Evolutionary conservation across 2,329 filamentous ascomycete species (phyloP), one percentile per base, ranked within the genome.

Genomic region (Torrubiellomyces zombiae): DNA sequence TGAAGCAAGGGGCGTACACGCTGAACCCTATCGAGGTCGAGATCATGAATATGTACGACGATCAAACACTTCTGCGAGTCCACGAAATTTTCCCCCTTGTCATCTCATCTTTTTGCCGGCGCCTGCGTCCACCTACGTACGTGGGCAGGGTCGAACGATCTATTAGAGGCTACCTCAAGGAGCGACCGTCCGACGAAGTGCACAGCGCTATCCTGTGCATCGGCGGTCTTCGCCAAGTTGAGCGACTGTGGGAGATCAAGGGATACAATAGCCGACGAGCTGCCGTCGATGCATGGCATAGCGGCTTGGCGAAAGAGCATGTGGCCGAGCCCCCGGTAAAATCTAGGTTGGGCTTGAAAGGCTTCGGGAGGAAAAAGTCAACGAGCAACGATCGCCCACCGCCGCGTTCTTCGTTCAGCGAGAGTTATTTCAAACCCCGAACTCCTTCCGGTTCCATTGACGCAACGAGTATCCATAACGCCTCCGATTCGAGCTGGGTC

Each of bases 21-120:
- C 31, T 66, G 20, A 72, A 75, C 35, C 70, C 70, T 0, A 68
- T 75, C 32, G 70, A 75, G 40, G 46, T 48, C 10, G 50, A 68
- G 36, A 62, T 75, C 18, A 70, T 75, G 64, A 58, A 45, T 26
- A 67, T 67, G 61, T 75, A 75, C 41, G 68, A 75, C 36, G 63
- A 74, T 37, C 55, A 63, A 31, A 75, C 69, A 0, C 45, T 75
- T 15, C 42, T 75, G 20, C 60, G 63, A 21, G 69, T 75, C 4
- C 70, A 75, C 39, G 63, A 75, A 40, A 60, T 69, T 3, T 75
- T 75, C 32, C 70, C 70, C 1, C 44, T 75, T 12, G 60, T 75
- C 11, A 60, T 75, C 23, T 68, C 69, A 4, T 73, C 70, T 0
- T 75, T 75, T 36, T 69, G 63, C 38, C 59, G 70, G 32, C 58